Evolutionary conservation across 345 rosid genomes (phyloP), one percentile per base, ranked within the genome.

Genomic region (Eucalyptus coolabah): DNA sequence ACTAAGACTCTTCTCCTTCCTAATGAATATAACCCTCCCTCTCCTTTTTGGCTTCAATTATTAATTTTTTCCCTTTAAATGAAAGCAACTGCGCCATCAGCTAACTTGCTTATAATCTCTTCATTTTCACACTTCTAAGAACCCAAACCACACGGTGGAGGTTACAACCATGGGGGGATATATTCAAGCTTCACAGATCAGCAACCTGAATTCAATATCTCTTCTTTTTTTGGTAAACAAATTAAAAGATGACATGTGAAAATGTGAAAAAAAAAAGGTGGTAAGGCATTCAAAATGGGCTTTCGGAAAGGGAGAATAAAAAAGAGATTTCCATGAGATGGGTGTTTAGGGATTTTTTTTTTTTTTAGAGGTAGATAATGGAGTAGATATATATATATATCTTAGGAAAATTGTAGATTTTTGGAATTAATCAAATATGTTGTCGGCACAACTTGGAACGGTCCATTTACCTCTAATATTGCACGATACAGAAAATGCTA

Each of bases 61-160:
- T 77, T 77, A 77, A 51, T 90, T 65, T 87, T 49, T 37, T 92
- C 69, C 59, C 92, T 89, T 91, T 86, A 26, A 89, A 82, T 77
- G 93, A 90, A 91, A 93, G 93, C 92, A 92, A 93, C 32, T 21
- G 63, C 23, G 40, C 88, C 91, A 89, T 90, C 69, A 87, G 40
- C 42, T 65, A 77, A 90, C 92, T 32, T 24, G 13, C 51, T 17
- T 49, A 59, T 44, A 86, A 28, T 54, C 90, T 13, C 86, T 59
- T 88, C 77, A 32, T 63, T 59, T 83, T 82, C 91, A 65, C 91
- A 54, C 54, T 63, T 67, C 40, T 77, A 77, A 77, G 45, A 37
- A 19, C 82, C 82, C 23, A 24, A 2, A 72, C 82, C 82, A 37
- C 1, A 37, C 15, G 1, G 8, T 6, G 13, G 85, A 40, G 85